Evolutionary conservation across 345 rosid species (phyloP).

Genomic region (Punica granatum): DNA sequence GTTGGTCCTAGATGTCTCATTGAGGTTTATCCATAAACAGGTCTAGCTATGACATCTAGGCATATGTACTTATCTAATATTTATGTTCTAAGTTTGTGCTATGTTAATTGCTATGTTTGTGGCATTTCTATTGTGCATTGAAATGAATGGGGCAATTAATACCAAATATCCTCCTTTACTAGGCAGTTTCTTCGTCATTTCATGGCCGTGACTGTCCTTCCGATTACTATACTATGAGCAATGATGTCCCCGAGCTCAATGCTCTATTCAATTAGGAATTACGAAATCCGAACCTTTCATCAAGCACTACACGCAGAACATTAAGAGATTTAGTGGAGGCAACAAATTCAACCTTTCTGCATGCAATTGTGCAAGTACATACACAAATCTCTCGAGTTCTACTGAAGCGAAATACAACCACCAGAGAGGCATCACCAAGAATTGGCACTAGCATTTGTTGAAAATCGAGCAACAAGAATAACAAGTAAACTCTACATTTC

Average conservation of each 20-base stretch:
- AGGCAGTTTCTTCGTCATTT: too few relatives aligned
- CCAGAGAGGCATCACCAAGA: neutral
- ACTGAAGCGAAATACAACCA: neutral
- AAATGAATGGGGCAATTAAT: too few relatives aligned
- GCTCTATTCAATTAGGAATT: too few relatives aligned
- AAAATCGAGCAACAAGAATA: neutral
- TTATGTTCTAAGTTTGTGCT: too few relatives aligned
- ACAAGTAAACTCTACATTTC: neutral
- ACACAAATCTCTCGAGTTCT: neutral
- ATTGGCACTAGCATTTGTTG: neutral
- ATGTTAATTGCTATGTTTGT: too few relatives aligned
- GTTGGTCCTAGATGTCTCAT: slow-evolving; percentile 41
- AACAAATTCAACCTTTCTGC: neutral
- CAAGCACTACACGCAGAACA: neutral
- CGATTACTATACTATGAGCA: too few relatives aligned
- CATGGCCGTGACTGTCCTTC: too few relatives aligned
- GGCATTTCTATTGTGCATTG: too few relatives aligned
- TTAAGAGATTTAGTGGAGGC: neutral
- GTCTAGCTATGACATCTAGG: too few relatives aligned
- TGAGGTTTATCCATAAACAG: slow-evolving; percentile 33
- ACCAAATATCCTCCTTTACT: too few relatives aligned
- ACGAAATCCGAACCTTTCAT: neutral
- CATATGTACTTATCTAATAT: too few relatives aligned
- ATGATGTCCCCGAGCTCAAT: too few relatives aligned
- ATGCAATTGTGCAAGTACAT: neutral